Evolutionary conservation across 371 early-diverging fungal genomes (phyloP), one percentile per base, ranked within the genome.

Genomic region (Dichotomocladium elegans): DNA sequence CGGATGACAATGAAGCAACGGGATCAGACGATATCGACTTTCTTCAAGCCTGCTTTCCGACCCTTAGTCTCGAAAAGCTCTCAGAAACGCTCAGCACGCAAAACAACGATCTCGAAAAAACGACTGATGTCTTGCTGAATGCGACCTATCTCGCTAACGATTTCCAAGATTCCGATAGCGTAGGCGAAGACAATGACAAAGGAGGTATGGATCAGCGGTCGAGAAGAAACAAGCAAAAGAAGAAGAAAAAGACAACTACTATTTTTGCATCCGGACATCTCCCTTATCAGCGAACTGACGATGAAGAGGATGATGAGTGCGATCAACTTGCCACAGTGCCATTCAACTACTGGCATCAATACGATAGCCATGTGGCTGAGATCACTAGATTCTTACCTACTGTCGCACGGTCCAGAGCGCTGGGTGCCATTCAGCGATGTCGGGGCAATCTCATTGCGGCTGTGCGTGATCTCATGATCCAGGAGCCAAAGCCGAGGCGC

Each of bases 341-440:
- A 0, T 64, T 64, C 30, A 76, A 76, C 40, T 54, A 53, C 7
- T 76, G 76, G 76, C 66, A 66, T 6, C 72, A 72, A 30, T 67
- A 70, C 34, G 66, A 72, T 26, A 43, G 41, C 15, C 37, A 50
- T 4, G 40, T 64, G 10, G 43, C 49, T 0, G 35, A 12, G 9
- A 53, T 64, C 12, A 51, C 43, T 2, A 27, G 57, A 29, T 53
- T 49, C n/a, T 65, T 65, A 19, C 66, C 60, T 3, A 30, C 21
- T 1, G 19, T 58, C 3, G 21, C 55, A 10, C 52, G 24, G 11
- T 14, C 51, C 6, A 47, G 21, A 1, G 52, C 62, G 9, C 40
- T 54, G 3, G 52, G 57, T n/a, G 26, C 47, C 22, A 51, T 62
- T 4, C 57, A 60, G 14, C 48, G 41, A 29, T 56, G 48, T 11